Conservation (phyloP, 345 rosid genomes). For the Linum tenue region DNA sequence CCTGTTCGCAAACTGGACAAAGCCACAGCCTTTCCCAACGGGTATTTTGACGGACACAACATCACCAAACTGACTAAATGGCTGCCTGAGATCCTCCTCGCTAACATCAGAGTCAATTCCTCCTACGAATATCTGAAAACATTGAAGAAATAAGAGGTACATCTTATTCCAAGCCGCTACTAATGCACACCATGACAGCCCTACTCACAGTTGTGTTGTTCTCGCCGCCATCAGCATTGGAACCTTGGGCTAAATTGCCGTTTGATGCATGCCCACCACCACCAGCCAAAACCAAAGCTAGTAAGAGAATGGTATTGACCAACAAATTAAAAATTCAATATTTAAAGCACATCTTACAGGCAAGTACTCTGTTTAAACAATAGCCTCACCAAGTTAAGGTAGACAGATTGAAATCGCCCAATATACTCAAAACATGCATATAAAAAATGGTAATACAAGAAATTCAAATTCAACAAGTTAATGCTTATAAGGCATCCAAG, state of each 20-base stretch:
- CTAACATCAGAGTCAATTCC: constrained; percentile 78
- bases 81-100: constrained; percentile 81
- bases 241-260: constrained; percentile 47
- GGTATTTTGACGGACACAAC: constrained; percentile 91
- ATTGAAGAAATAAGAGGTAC: constrained; percentile 12
- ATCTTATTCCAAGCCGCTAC: background rate
- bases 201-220: constrained; percentile 79
- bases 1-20: constrained; percentile 79
- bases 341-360: background rate
- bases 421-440: background rate
- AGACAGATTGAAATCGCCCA: background rate
- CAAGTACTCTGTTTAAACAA: background rate
- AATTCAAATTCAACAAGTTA: background rate
- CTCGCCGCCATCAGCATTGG: constrained; percentile 59
- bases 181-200: constrained; percentile 8
- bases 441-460: background rate
- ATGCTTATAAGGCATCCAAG: too few relatives aligned
- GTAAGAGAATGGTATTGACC: constrained; percentile 9
- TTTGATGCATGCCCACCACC: constrained; percentile 50
- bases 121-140: constrained; percentile 77
- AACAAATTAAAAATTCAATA: background rate
- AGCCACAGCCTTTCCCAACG: constrained; percentile 85
- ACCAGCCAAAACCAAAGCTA: constrained; percentile 76
- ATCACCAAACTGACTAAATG: constrained; percentile 78
- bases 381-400: background rate